These are phyloP conservation scores for Filobasidium wieringae DNA, from an alignment of 768 basidiomycete species.

Conservation along the genomic window DNA sequence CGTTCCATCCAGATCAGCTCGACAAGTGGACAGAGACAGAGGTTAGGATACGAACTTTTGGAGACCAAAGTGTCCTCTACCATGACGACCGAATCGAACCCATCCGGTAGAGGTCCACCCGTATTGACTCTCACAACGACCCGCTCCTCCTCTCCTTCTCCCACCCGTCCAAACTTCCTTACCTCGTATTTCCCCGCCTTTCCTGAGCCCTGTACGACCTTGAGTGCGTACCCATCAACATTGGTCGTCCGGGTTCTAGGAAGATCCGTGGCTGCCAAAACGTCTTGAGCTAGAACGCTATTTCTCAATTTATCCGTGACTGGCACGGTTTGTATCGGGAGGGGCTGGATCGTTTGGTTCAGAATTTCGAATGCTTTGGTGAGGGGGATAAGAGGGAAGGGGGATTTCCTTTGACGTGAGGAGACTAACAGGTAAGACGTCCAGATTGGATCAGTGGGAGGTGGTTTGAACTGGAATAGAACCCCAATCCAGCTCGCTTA, in stretches of 20 bases:
- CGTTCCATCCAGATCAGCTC: background rate
- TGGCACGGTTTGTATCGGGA: constrained; percentile 2
- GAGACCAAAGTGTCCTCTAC: constrained; percentile 74
- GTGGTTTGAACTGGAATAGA: too few species aligned
- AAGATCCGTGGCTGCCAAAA: constrained; percentile 54
- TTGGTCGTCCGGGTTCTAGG: constrained; percentile 61
- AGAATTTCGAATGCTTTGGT: constrained; percentile 55
- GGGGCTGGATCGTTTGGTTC: constrained; percentile 39
- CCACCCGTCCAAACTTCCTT: constrained; percentile 11
- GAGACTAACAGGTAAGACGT: too few species aligned
- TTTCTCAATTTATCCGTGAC: constrained; percentile 52
- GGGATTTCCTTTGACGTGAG: constrained; percentile 61
- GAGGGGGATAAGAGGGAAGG: constrained; percentile 59
- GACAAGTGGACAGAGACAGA: background rate
- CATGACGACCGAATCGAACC: constrained; percentile 74
- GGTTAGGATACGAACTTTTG: background rate
- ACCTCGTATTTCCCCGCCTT: background rate
- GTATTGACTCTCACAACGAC: constrained; percentile 70
- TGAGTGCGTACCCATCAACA: constrained; percentile 76
- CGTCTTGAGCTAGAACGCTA: constrained; percentile 62
- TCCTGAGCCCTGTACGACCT: background rate
- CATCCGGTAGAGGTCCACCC: constrained; percentile 64
- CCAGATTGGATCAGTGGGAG: too few species aligned
- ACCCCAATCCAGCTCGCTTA: background rate
- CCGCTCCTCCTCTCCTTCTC: background rate